A percentile compares a stretch with the other conserved stretches of the same genome.
Conservation (phyloP, 2,329 filamentous ascomycete genomes). For the Sclerotinia borealis region DNA sequence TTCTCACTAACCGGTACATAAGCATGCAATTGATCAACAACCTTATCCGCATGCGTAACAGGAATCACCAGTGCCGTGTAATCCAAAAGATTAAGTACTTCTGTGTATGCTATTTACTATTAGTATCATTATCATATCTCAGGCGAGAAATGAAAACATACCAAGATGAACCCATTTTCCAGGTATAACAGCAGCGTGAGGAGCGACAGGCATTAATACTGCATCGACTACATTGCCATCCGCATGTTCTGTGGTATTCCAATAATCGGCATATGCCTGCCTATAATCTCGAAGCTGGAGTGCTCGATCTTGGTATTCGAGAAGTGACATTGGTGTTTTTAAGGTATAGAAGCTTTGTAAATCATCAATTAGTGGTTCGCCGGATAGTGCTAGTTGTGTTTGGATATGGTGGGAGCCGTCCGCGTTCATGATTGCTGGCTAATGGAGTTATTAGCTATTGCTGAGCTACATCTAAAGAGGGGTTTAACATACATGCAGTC, state of each 20-base stretch:
- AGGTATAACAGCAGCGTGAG: slow-evolving; percentile 36
- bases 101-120: slow-evolving; percentile 41
- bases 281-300: slow-evolving; percentile 1
- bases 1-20: slow-evolving; percentile 38
- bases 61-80: slow-evolving; percentile 54
- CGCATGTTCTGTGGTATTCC: slow-evolving; percentile 14
- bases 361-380: slow-evolving; percentile 3
- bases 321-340: slow-evolving; percentile 3
- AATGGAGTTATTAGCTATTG: background rate
- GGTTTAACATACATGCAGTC: background rate
- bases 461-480: too few species aligned
- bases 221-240: slow-evolving; percentile 43
- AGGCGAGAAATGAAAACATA: background rate
- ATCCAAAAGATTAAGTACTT: slow-evolving; percentile 57
- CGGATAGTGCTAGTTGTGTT: slow-evolving; percentile 2
- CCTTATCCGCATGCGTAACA: slow-evolving; percentile 40
- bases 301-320: slow-evolving; percentile 10
- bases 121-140: too few species aligned
- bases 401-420: slow-evolving; percentile 10
- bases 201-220: slow-evolving; percentile 42
- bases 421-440: slow-evolving; percentile 8
- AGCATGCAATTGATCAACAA: slow-evolving; percentile 33
- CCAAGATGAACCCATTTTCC: slow-evolving; percentile 17
- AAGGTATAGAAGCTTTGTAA: background rate
- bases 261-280: slow-evolving; percentile 37